Evolutionary conservation across 2,329 filamentous ascomycete species (phyloP).

Genomic region (Lachnellula subtilissima): DNA sequence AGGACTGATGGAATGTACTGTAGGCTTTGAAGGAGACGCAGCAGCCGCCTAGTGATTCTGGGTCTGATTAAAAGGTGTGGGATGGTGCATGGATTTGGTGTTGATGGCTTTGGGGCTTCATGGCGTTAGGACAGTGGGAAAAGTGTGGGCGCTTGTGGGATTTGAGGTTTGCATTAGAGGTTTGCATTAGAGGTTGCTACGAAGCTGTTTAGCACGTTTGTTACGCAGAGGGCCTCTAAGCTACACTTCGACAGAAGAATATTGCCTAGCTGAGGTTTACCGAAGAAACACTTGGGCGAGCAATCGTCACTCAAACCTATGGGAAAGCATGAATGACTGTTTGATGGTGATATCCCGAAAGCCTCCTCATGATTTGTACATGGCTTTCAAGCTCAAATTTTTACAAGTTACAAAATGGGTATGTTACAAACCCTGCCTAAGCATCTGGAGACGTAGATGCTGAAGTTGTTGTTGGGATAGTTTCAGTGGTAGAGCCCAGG

Average conservation of each 20-base stretch:
- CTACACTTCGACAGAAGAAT: too few species aligned
- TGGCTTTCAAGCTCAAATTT: not conserved
- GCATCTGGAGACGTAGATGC: slow-evolving; percentile 25
- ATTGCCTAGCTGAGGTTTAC: too few species aligned
- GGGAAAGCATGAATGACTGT: too few species aligned
- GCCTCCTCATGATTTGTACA: too few species aligned
- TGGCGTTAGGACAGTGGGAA: not conserved
- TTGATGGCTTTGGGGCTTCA: not conserved
- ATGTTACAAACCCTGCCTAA: slow-evolving; percentile 11
- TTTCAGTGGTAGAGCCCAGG: slow-evolving; percentile 12
- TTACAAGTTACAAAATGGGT: not conserved
- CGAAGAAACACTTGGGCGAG: too few species aligned
- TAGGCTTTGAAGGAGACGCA: slow-evolving; percentile 32
- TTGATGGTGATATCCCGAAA: too few species aligned
- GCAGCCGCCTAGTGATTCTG: slow-evolving; percentile 18
- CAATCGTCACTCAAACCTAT: too few species aligned
- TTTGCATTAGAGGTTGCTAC: not conserved
- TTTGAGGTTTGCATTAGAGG: not conserved
- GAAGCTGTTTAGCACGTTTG: not conserved
- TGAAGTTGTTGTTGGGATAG: slow-evolving; percentile 18
- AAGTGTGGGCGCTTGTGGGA: not conserved
- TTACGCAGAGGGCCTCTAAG: too few species aligned
- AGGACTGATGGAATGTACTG: slow-evolving; percentile 3
- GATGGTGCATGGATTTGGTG: not conserved
- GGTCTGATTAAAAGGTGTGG: slow-evolving; percentile 13